A percentile compares a stretch with the other conserved stretches of the same genome.
Conservation (phyloP, 495 filamentous ascomycete species). For the Alectoria sarmentosa region DNA sequence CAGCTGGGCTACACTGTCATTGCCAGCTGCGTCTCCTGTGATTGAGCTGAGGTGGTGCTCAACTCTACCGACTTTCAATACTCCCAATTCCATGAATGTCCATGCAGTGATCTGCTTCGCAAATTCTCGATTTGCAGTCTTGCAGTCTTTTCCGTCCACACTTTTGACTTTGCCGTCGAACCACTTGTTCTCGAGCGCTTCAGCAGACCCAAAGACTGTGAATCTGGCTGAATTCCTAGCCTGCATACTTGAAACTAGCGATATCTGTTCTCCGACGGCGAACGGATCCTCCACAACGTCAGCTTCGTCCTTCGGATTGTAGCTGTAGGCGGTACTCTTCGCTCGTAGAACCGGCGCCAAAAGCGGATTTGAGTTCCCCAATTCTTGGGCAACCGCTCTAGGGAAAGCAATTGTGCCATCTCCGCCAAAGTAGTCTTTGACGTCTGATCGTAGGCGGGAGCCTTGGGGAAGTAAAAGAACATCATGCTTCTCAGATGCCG, state of each 20-base stretch:
- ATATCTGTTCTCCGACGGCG: slow-evolving; percentile 73
- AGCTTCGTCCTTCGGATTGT: slow-evolving; percentile 85
- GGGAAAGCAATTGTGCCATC: slow-evolving; percentile 72
- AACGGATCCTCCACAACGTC: slow-evolving; percentile 72
- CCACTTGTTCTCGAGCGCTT: slow-evolving; percentile 85
- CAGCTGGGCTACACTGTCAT: slow-evolving; percentile 33
- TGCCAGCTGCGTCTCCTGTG: slow-evolving; percentile 28
- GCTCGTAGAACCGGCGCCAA: slow-evolving; percentile 76
- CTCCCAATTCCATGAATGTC: slow-evolving; percentile 91
- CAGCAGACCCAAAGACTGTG: slow-evolving; percentile 75
- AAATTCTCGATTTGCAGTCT: slow-evolving; percentile 77
- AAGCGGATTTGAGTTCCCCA: slow-evolving; percentile 67
- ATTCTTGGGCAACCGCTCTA: slow-evolving; percentile 66
- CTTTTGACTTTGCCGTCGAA: slow-evolving; percentile 73
- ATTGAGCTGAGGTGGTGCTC: slow-evolving; percentile 65
- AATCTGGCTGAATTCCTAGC: slow-evolving; percentile 90
- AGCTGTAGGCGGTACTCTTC: slow-evolving; percentile 77
- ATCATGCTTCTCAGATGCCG: slow-evolving; percentile 76
- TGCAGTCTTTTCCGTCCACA: slow-evolving; percentile 42
- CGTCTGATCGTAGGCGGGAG: slow-evolving; percentile 51
- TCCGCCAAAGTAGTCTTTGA: slow-evolving; percentile 73
- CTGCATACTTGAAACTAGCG: slow-evolving; percentile 76
- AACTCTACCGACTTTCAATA: slow-evolving; percentile 76
- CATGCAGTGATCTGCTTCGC: slow-evolving; percentile 75
- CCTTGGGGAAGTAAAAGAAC: slow-evolving; percentile 70